Percentiles rank a stretch among this genome's conserved stretches.
phyloP scores from a whole-genome alignment of 495 filamentous ascomycete genomes.

The Pyronema domesticum region DNA sequence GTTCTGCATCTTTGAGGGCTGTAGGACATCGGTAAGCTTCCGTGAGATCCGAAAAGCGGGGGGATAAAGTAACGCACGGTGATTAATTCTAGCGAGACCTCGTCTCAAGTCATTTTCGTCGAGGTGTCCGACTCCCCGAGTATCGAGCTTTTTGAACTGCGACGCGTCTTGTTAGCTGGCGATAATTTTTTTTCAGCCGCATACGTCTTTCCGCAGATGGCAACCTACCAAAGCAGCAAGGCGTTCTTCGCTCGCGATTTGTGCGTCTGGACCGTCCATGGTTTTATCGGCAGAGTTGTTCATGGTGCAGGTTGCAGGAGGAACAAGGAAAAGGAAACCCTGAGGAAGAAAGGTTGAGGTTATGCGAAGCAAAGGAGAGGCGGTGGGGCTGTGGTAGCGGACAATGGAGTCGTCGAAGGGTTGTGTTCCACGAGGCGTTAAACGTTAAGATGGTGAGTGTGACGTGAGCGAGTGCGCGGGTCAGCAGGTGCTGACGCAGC shows the following conservation, averaged over 20 bases:
- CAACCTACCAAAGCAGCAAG: neutral
- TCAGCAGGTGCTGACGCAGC: too few relatives aligned
- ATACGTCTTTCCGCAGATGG: neutral
- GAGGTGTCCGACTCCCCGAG: slow-evolving; percentile 53
- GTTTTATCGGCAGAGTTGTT: too few relatives aligned
- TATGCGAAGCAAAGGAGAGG: too few relatives aligned
- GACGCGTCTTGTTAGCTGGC: neutral
- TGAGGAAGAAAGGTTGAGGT: too few relatives aligned
- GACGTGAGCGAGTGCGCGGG: too few relatives aligned
- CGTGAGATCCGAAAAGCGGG: neutral
- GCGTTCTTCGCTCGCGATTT: slow-evolving; percentile 11
- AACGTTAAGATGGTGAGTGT: too few relatives aligned
- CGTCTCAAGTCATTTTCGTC: slow-evolving; percentile 67
- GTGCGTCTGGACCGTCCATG: too few relatives aligned
- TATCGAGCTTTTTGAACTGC: slow-evolving; percentile 42
- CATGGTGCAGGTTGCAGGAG: too few relatives aligned
- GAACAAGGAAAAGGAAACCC: too few relatives aligned
- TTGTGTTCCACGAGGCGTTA: too few relatives aligned
- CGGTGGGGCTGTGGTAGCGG: too few relatives aligned
- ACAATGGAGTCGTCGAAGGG: too few relatives aligned
- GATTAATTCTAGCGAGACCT: slow-evolving; percentile 75
- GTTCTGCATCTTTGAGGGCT: slow-evolving; percentile 89
- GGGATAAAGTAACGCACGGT: slow-evolving; percentile 34
- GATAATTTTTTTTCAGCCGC: neutral
- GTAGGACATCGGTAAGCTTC: neutral